These are phyloP conservation scores for Talinum fruticosum DNA, from an alignment of 148 eudicot genomes.

Conservation along the genomic window DNA sequence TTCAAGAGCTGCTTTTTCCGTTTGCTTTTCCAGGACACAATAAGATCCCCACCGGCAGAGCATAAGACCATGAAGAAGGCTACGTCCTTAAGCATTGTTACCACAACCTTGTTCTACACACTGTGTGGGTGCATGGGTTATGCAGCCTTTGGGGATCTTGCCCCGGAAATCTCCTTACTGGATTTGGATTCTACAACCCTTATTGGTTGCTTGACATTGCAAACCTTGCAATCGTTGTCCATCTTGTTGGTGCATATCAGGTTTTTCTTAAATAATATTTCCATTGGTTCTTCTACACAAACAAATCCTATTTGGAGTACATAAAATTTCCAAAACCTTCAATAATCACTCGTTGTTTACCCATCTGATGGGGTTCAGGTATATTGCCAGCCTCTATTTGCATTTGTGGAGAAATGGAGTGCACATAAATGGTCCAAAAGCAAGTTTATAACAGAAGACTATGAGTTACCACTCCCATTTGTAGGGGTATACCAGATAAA, in stretches of 20 bases:
- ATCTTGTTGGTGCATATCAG: constrained; percentile 54
- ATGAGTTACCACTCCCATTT: constrained; percentile 29
- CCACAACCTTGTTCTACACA: constrained; percentile 43
- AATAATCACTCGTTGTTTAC: background rate
- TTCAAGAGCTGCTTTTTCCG: background rate
- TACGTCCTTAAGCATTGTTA: constrained; percentile 30
- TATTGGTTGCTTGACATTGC: constrained; percentile 56
- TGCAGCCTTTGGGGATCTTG: constrained; percentile 51
- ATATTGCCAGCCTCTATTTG: constrained; percentile 42
- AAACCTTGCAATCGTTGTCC: constrained; percentile 46
- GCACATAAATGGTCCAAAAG: constrained; percentile 29
- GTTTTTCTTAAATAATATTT: background rate
- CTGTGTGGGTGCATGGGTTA: constrained; percentile 58
- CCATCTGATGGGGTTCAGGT: constrained; percentile 12
- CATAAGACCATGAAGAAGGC: constrained; percentile 54
- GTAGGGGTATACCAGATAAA: constrained; percentile 25
- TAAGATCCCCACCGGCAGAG: constrained; percentile 49
- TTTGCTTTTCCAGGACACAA: constrained; percentile 31
- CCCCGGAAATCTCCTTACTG: constrained; percentile 59
- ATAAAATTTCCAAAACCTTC: too few species aligned
- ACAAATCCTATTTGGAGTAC: background rate
- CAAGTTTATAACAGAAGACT: constrained; percentile 26
- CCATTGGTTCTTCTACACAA: background rate
- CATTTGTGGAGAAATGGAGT: constrained; percentile 44
- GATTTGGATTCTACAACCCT: constrained; percentile 55